A percentile compares a stretch with the other conserved stretches of the same genome.
phyloP scores from a whole-genome alignment of 106 monocot genomes.

The Dioscorea zingiberensis region DNA sequence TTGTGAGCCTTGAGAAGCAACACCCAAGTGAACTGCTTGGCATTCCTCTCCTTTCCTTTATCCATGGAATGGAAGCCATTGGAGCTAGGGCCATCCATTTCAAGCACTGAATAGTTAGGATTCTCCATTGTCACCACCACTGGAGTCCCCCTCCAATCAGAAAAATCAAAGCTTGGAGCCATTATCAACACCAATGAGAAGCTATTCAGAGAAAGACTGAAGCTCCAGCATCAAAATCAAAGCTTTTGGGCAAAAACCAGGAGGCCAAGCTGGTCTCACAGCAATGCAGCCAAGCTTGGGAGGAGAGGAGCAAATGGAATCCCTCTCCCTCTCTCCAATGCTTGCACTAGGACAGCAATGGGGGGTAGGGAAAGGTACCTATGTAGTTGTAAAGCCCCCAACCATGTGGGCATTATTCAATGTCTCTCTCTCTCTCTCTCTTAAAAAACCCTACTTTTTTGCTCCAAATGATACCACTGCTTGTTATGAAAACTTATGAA shows the following conservation, averaged over 20 bases:
- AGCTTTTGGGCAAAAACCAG: slow-evolving; percentile 2
- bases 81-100: too few species aligned
- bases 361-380: slow-evolving; percentile 29
- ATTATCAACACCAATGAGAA: slow-evolving; percentile 8
- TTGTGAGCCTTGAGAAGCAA: slow-evolving; percentile 56
- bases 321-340: too few species aligned
- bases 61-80: slow-evolving; percentile 8
- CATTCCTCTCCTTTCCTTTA: slow-evolving; percentile 48
- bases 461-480: too few species aligned
- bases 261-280: too few species aligned
- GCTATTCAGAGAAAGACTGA: not conserved
- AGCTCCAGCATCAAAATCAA: slow-evolving; percentile 15
- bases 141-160: slow-evolving; percentile 48
- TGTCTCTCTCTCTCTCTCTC: slow-evolving; percentile 1
- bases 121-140: slow-evolving; percentile 81
- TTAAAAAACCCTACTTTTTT: too few species aligned
- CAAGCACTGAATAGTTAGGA: slow-evolving; percentile 19
- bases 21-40: slow-evolving; percentile 68
- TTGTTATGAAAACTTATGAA: too few species aligned
- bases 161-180: slow-evolving; percentile 44
- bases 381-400: slow-evolving; percentile 15
- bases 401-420: slow-evolving; percentile 32
- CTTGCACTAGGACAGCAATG: slow-evolving; percentile 6
- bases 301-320: too few species aligned
- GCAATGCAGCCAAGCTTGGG: too few species aligned